Evolutionary conservation across 495 filamentous ascomycete species (phyloP).

Genomic region (Annulohypoxylon bovei): DNA sequence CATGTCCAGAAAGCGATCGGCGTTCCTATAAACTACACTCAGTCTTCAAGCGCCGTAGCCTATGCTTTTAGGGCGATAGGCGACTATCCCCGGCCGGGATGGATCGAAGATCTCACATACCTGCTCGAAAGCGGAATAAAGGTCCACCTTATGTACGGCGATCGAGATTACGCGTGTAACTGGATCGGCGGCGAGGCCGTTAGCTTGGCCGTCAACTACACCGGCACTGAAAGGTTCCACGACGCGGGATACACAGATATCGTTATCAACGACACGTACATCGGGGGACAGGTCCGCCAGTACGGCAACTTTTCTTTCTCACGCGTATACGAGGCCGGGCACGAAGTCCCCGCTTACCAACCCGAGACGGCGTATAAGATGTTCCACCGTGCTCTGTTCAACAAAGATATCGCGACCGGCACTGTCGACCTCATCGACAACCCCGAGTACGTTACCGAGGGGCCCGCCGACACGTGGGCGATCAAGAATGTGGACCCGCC

Average conservation of each 20-base stretch:
- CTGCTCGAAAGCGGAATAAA: constrained; percentile 67
- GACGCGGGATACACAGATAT: constrained; percentile 66
- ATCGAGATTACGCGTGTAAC: constrained; percentile 71
- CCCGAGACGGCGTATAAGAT: constrained; percentile 69
- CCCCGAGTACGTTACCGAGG: constrained; percentile 58
- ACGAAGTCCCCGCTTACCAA: constrained; percentile 77
- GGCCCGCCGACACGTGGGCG: constrained; percentile 61
- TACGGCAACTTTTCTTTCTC: constrained; percentile 75
- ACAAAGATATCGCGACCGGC: constrained; percentile 71
- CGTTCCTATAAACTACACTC: constrained; percentile 72
- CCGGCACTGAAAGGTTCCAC: constrained; percentile 56
- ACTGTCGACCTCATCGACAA: constrained; percentile 60
- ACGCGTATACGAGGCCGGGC: constrained; percentile 75
- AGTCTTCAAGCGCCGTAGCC: constrained; percentile 62
- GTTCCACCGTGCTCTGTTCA: constrained; percentile 66
- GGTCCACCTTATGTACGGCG: constrained; percentile 72
- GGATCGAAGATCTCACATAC: constrained; percentile 59
- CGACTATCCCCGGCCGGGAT: constrained; percentile 60
- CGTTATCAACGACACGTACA: constrained; percentile 55
- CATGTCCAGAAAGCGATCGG: constrained; percentile 73
- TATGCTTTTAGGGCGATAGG: constrained; percentile 63
- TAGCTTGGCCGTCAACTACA: constrained; percentile 63
- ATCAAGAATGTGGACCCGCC: constrained; percentile 58
- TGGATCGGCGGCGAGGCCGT: constrained; percentile 72
- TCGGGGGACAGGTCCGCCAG: constrained; percentile 73